phyloP scores from a whole-genome alignment of 352 stramenopile species.

The Phytophthora cactorum region DNA sequence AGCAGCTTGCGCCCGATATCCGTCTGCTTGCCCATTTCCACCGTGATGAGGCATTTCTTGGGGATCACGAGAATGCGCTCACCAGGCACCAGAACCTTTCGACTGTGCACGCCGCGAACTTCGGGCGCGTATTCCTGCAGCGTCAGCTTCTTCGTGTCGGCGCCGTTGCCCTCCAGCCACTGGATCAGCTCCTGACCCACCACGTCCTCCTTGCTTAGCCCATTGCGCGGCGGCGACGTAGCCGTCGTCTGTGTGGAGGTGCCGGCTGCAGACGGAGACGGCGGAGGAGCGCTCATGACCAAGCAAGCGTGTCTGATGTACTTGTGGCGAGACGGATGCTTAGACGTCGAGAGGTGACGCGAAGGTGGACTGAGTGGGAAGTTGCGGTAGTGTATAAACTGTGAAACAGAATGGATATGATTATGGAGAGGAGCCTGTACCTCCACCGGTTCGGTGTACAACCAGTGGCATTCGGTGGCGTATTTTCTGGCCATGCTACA shows the following conservation, averaged over 20 bases:
- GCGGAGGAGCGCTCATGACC: constrained; percentile 42
- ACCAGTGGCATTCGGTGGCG: too few species aligned
- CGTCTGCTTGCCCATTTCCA: constrained; percentile 99
- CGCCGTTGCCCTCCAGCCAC: constrained; percentile 76
- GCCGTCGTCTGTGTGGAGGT: background rate
- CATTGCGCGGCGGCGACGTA: constrained; percentile 16
- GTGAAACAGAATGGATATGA: background rate
- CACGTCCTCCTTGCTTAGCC: constrained; percentile 37
- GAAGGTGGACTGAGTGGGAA: background rate
- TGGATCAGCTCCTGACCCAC: constrained; percentile 72
- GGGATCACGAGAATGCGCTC: constrained; percentile 93
- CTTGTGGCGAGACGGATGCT: background rate
- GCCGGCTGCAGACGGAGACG: constrained; percentile 9
- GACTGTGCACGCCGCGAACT: constrained; percentile 93
- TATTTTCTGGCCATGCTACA: too few species aligned
- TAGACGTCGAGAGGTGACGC: background rate
- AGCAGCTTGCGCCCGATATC: constrained; percentile 95
- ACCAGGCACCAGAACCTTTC: constrained; percentile 83
- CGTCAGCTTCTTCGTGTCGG: constrained; percentile 79
- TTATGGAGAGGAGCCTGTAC: too few species aligned
- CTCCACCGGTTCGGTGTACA: too few species aligned
- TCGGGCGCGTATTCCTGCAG: constrained; percentile 92
- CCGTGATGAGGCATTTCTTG: constrained; percentile 97
- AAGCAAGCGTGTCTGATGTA: constrained; percentile 27
- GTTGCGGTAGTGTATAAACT: background rate